Conservation (phyloP, 2,329 filamentous ascomycete species). For the Alternaria triticina region DNA sequence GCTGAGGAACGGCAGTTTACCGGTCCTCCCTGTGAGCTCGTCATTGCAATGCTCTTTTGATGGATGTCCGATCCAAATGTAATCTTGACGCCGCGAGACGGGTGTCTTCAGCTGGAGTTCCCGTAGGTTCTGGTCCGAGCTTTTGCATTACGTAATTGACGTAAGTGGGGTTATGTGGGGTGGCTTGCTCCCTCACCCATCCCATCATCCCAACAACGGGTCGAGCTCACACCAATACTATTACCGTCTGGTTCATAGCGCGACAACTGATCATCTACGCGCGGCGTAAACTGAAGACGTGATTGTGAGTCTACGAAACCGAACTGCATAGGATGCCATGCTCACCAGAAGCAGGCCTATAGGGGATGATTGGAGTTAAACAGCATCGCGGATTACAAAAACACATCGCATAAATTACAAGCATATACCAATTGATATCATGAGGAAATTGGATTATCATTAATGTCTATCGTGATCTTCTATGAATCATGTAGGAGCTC, state of each 20-base stretch:
- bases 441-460: conserved; percentile 11
- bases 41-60: too few relatives aligned
- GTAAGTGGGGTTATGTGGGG: not conserved
- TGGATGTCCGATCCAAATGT: too few relatives aligned
- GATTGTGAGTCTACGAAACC: not conserved
- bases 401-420: not conserved
- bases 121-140: not conserved
- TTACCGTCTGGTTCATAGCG: too few relatives aligned
- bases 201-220: not conserved
- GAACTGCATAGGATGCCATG: not conserved
- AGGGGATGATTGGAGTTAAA: not conserved
- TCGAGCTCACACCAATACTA: not conserved
- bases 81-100: too few relatives aligned
- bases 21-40: too few relatives aligned
- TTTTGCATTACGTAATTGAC: not conserved
- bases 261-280: too few relatives aligned
- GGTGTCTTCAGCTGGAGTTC: too few relatives aligned
- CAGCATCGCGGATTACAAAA: too few relatives aligned
- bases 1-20: too few relatives aligned
- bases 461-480: conserved; percentile 12
- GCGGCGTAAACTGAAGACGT: not conserved
- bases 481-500: not conserved
- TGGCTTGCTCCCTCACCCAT: not conserved
- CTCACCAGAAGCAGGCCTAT: not conserved
- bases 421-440: not conserved